Percentiles rank a stretch among this genome's conserved stretches.
phyloP scores from a whole-genome alignment of 805 yeast species.

The Starmerella etchellsii region DNA sequence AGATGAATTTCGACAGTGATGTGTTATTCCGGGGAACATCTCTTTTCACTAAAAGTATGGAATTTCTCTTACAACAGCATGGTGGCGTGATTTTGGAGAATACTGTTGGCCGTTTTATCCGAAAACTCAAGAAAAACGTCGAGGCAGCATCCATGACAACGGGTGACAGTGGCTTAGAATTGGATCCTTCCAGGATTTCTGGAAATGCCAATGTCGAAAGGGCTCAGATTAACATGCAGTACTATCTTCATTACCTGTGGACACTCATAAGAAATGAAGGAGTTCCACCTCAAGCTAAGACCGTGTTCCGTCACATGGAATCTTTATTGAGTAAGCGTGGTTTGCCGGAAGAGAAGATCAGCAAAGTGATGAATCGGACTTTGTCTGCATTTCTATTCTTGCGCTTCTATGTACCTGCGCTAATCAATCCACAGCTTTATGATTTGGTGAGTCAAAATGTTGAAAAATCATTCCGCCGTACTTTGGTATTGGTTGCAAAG shows the following conservation, averaged over 20 bases:
- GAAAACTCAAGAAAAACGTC: constrained; percentile 42
- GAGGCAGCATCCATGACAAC: no score
- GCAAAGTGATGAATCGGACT: constrained; percentile 44
- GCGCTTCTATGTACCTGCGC: constrained; percentile 80
- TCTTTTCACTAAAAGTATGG: constrained; percentile 68
- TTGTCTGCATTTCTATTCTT: constrained; percentile 73
- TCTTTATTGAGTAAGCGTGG: constrained; percentile 7
- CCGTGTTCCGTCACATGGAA: constrained; percentile 16
- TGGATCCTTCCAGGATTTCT: constrained; percentile 57
- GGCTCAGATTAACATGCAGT: constrained; percentile 38
- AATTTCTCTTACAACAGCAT: constrained; percentile 56
- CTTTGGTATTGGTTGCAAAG: constrained; percentile 72
- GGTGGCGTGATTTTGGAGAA: constrained; percentile 70
- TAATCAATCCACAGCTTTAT: constrained; percentile 78
- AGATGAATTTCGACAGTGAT: constrained; percentile 29
- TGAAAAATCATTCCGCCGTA: constrained; percentile 56
- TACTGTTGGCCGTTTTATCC: constrained; percentile 58
- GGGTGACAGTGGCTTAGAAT: no score
- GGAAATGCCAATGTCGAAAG: constrained; percentile 29
- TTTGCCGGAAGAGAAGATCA: background rate
- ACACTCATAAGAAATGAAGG: constrained; percentile 14
- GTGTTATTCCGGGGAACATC: constrained; percentile 77
- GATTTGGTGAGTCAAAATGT: constrained; percentile 60
- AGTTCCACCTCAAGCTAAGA: constrained; percentile 20
- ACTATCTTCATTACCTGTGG: constrained; percentile 27